Evolutionary conservation across 139 green algal species (phyloP).

Genomic region (Edaphochlamys debaryana): DNA sequence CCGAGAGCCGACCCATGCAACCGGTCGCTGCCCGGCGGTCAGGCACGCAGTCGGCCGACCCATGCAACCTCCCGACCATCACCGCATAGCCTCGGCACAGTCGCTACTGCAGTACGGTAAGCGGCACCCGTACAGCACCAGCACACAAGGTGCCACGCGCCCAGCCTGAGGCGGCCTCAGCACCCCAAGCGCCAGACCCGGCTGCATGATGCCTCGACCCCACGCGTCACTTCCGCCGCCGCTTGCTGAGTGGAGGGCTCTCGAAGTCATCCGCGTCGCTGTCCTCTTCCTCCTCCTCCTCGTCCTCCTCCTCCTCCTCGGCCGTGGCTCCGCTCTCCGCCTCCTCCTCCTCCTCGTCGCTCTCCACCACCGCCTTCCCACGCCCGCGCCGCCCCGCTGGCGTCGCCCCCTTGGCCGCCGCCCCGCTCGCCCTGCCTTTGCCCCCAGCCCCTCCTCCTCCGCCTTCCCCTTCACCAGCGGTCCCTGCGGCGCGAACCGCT

Average conservation of each 20-base stretch:
- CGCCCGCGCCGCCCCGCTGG: not conserved
- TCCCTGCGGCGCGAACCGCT: not conserved
- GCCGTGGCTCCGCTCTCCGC: not conserved
- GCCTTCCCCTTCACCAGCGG: not conserved
- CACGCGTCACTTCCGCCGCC: not conserved
- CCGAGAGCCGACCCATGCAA: no score
- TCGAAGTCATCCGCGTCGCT: not conserved
- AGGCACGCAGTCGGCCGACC: no score
- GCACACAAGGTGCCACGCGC: no score
- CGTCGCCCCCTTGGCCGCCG: not conserved
- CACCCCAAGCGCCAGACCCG: no score
- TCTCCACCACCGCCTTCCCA: not conserved
- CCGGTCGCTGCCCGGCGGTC: no score
- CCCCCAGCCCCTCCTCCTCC: not conserved
- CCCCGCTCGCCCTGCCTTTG: not conserved
- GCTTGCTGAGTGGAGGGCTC: conserved; percentile 7
- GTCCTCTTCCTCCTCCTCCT: not conserved
- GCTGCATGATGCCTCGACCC: no score
- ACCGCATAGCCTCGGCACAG: no score
- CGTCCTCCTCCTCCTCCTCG: not conserved
- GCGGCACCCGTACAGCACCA: no score
- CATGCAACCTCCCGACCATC: no score
- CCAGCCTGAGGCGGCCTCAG: no score
- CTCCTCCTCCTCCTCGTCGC: not conserved
- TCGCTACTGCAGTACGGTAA: no score